Conservation (phyloP, 164 flowering plant species). For the Tetracentron sinense region DNA sequence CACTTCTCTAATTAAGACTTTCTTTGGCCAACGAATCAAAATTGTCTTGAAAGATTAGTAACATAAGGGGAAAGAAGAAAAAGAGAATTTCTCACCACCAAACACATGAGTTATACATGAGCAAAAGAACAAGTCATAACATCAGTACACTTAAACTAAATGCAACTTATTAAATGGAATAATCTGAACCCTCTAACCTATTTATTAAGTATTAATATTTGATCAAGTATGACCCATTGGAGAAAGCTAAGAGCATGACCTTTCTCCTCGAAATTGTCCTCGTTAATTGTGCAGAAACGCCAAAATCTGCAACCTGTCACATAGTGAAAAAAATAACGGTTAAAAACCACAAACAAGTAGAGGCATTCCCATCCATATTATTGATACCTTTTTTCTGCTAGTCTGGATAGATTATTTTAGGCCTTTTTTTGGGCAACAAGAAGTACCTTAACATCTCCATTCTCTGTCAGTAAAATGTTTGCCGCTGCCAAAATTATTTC, state of each 20-base stretch:
- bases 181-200: background rate
- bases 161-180: background rate
- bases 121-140: background rate
- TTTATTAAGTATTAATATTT: background rate
- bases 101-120: too few species aligned
- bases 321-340: conserved; percentile 13
- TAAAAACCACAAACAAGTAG: background rate
- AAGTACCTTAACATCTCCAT: conserved; percentile 96
- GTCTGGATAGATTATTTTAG: too few species aligned
- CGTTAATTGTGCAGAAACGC: conserved; percentile 97
- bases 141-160: background rate
- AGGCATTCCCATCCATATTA: background rate
- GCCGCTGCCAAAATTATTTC: conserved; percentile 77
- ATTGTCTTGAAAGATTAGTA: too few species aligned
- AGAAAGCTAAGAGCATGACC: conserved; percentile 38
- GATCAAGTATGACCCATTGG: background rate
- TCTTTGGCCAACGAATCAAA: too few species aligned
- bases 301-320: conserved; percentile 96
- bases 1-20: too few species aligned
- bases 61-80: background rate
- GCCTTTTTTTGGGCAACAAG: too few species aligned
- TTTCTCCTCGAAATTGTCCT: conserved; percentile 97
- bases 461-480: conserved; percentile 87
- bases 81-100: background rate
- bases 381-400: too few species aligned